Evolutionary conservation across 768 basidiomycete genomes (phyloP).

Genomic region (Lactarius sp.): DNA sequence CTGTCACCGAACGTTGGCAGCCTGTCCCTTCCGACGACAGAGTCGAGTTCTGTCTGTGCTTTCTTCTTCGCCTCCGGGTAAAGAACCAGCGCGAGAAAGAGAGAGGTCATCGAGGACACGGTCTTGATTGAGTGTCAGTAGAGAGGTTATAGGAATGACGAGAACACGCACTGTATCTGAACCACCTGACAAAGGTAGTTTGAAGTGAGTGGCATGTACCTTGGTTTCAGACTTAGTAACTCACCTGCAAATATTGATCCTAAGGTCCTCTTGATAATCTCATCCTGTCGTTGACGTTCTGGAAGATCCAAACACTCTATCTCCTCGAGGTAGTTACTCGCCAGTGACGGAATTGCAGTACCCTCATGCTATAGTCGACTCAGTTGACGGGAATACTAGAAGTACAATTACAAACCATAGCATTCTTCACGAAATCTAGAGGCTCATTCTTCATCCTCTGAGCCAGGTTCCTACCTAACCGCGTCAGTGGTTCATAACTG

Average conservation of each 20-base stretch:
- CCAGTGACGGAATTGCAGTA: neutral
- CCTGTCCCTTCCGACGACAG: slow-evolving; percentile 26
- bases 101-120: slow-evolving; percentile 20
- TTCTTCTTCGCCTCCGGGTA: slow-evolving; percentile 29
- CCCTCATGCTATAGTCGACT: neutral
- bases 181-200: slow-evolving; percentile 14
- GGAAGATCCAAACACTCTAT: neutral
- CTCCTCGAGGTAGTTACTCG: neutral
- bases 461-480: neutral
- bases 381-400: neutral
- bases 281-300: neutral
- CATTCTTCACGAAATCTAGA: slow-evolving; percentile 12
- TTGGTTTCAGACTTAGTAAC: neutral
- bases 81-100: slow-evolving; percentile 31
- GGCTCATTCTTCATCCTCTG: slow-evolving; percentile 5
- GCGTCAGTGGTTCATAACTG: slow-evolving; percentile 2
- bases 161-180: slow-evolving; percentile 27
- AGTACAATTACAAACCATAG: neutral
- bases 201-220: neutral
- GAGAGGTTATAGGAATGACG: neutral
- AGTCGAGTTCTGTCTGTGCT: slow-evolving; percentile 31
- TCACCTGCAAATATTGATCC: neutral
- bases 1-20: slow-evolving; percentile 26
- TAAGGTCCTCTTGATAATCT: neutral
- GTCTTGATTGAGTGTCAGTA: slow-evolving; percentile 19